Percentiles rank a stretch among this genome's conserved stretches.
phyloP scores from a whole-genome alignment of 2,329 filamentous ascomycete species.

The Cladobotryum protrusum region DNA sequence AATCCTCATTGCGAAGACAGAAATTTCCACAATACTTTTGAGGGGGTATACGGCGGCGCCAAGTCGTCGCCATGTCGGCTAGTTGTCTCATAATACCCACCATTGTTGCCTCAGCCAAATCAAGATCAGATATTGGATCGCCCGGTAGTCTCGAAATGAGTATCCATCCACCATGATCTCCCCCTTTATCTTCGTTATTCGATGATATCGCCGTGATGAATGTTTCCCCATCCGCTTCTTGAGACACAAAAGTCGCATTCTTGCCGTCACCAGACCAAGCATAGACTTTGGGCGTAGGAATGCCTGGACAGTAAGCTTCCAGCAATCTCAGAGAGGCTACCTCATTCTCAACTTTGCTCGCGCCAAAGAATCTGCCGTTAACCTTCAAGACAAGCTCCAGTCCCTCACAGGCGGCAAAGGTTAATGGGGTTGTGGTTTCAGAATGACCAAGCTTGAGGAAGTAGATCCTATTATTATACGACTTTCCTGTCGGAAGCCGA shows the following conservation, averaged over 20 bases:
- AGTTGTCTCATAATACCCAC: conserved; percentile 13
- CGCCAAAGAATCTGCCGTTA: conserved; percentile 17
- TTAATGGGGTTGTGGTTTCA: not conserved
- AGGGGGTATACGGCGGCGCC: conserved; percentile 15
- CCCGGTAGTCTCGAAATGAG: conserved; percentile 15
- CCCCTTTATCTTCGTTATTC: not conserved
- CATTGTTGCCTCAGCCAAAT: conserved; percentile 10
- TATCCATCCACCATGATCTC: conserved; percentile 16
- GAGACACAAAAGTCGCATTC: conserved; percentile 1
- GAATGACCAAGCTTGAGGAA: conserved; percentile 11
- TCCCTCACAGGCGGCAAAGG: not conserved
- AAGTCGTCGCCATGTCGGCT: conserved; percentile 12
- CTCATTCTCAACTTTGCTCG: conserved; percentile 19
- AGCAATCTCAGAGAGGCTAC: conserved; percentile 16
- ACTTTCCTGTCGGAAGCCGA: conserved; percentile 12
- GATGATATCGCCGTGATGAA: not conserved
- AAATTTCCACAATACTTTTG: conserved; percentile 15
- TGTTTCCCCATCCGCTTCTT: not conserved
- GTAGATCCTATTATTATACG: conserved; percentile 21
- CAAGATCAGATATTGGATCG: conserved; percentile 4
- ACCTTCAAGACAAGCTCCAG: conserved; percentile 17
- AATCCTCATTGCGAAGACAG: not conserved
- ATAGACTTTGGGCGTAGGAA: conserved; percentile 14
- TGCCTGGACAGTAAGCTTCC: conserved; percentile 13
- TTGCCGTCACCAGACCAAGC: conserved; percentile 19